phyloP scores from a whole-genome alignment of 2,329 filamentous ascomycete genomes.

The Pestalotiopsis sp. region DNA sequence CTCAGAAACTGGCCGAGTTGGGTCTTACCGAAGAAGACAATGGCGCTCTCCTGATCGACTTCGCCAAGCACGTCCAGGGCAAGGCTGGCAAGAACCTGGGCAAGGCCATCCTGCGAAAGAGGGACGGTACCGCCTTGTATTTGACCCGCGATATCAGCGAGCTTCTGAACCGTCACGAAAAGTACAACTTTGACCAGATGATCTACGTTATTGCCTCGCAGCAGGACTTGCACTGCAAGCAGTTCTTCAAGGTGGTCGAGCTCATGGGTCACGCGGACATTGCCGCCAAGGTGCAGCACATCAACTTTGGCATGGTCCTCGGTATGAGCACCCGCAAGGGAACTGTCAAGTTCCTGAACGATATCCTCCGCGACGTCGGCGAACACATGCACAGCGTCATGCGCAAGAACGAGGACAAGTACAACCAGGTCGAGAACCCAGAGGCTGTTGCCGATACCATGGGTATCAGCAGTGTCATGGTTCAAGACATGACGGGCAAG shows the following conservation, averaged over 20 bases:
- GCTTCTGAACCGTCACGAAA: conserved; percentile 64
- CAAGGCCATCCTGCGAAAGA: conserved; percentile 72
- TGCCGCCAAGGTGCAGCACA: conserved; percentile 68
- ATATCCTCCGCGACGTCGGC: conserved; percentile 77
- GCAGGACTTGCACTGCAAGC: conserved; percentile 73
- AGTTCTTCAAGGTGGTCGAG: conserved; percentile 77
- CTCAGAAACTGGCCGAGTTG: conserved; percentile 64
- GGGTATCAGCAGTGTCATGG: conserved; percentile 95
- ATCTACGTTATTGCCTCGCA: conserved; percentile 76
- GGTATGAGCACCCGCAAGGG: conserved; percentile 73
- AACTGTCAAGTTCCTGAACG: conserved; percentile 62
- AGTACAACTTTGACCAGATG: conserved; percentile 73
- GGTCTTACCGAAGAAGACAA: conserved; percentile 69
- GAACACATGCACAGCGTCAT: conserved; percentile 99
- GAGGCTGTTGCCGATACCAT: conserved; percentile 81
- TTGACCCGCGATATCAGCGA: conserved; percentile 79
- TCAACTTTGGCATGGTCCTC: conserved; percentile 75
- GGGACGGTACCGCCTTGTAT: conserved; percentile 76
- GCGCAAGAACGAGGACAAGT: conserved; percentile 88
- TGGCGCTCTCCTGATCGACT: conserved; percentile 75
- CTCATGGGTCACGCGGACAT: conserved; percentile 71
- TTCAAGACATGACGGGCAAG: conserved; percentile 97
- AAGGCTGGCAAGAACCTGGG: conserved; percentile 72
- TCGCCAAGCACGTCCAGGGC: conserved; percentile 66
- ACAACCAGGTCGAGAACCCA: conserved; percentile 84